phyloP scores from a whole-genome alignment of 176 grass and related monocot species.

The Paspalum vaginatum region DNA sequence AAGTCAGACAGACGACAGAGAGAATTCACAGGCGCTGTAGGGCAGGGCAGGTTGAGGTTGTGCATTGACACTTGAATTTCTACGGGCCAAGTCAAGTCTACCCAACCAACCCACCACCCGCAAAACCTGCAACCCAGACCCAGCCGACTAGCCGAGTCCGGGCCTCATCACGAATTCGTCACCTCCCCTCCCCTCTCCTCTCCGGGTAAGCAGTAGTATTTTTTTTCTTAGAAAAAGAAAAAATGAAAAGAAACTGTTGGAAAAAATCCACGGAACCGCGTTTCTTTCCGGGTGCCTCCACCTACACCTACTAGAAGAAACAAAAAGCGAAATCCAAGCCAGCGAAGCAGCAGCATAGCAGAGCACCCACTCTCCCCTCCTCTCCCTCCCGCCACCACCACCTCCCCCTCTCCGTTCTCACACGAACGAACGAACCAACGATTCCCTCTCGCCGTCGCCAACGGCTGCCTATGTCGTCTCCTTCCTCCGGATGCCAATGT shows the following conservation, averaged over 20 bases:
- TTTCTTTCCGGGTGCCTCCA: neutral
- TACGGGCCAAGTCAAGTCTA: conserved; percentile 56
- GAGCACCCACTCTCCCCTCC: neutral
- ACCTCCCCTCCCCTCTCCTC: neutral
- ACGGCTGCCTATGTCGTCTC: conserved; percentile 50
- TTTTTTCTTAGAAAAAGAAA: neutral
- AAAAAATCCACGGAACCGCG: conserved; percentile 33
- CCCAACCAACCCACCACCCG: conserved; percentile 36
- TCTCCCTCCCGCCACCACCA: neutral
- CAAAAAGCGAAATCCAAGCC: conserved; percentile 28
- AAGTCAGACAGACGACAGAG: neutral
- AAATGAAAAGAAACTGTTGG: neutral
- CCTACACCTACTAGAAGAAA: conserved; percentile 32
- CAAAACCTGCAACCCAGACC: neutral
- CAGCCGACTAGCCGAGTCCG: no score
- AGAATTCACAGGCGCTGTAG: neutral
- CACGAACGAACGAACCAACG: no score
- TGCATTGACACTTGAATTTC: conserved; percentile 57
- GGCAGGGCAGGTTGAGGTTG: neutral
- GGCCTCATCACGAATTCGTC: conserved; percentile 35
- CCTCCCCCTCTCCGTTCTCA: neutral
- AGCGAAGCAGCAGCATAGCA: neutral
- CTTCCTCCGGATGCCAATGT: conserved; percentile 47
- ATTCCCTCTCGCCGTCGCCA: neutral
- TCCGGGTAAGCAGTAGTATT: no score